phyloP scores from a whole-genome alignment of 2,329 filamentous ascomycete genomes.

The Periglandula ipomoeae region DNA sequence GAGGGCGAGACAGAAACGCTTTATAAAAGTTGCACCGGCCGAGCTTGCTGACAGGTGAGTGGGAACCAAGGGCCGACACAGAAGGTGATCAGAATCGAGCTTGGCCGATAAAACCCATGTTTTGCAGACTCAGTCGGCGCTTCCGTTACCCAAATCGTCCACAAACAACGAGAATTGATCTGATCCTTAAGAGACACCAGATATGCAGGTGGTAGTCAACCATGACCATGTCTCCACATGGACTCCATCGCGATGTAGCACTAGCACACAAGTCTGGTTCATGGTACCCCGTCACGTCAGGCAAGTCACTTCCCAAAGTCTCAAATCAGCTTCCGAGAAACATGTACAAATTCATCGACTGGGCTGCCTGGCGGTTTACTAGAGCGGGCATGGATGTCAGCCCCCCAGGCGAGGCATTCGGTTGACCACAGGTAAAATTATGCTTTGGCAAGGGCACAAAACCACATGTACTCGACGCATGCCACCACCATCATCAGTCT shows the following conservation, averaged over 20 bases:
- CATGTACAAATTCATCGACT: too few relatives aligned
- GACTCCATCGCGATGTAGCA: background rate
- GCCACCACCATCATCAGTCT: background rate
- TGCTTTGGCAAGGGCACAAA: too few relatives aligned
- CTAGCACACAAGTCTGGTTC: background rate
- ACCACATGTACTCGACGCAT: too few relatives aligned
- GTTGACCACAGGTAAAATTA: too few relatives aligned
- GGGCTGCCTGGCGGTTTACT: too few relatives aligned
- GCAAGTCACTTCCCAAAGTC: too few relatives aligned
- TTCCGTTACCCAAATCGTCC: too few relatives aligned
- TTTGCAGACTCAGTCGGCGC: too few relatives aligned
- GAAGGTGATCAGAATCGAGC: background rate
- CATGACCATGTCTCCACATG: background rate
- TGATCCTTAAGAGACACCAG: background rate
- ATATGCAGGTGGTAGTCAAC: background rate
- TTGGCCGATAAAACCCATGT: background rate
- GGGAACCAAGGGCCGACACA: background rate
- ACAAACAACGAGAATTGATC: background rate
- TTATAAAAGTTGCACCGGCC: conserved; percentile 1
- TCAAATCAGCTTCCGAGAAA: too few relatives aligned
- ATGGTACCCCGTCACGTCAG: too few relatives aligned
- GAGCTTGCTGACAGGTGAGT: background rate
- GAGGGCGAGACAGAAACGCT: background rate
- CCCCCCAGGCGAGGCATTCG: too few relatives aligned
- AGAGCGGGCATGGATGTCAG: too few relatives aligned